Base-by-base conservation (phyloP, 805 yeast species). In the Priceomyces haplophilus region DNA sequence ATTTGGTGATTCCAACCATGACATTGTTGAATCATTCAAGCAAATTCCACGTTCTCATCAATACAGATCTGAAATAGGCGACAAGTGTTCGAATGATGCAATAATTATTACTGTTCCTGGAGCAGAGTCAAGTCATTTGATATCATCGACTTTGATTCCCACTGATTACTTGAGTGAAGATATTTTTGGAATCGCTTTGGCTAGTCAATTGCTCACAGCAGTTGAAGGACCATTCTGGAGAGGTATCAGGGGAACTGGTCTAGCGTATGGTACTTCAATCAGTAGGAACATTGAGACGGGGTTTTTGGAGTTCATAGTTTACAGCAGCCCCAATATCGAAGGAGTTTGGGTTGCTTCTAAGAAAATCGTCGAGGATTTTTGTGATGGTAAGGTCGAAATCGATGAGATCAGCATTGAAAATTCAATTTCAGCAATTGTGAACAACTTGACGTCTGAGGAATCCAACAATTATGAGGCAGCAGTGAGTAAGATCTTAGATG, bases 141-240 rank as follows among this genome's bases (percentile, higher is more conserved):
- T 76, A 18, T 58, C 85, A 0, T 62, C 80, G 4, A 73, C 95
- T 0, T 67, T 66, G 1, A 78, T 85, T 11, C 88, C 91, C 1
- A 66, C 73, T 1, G 60, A 65, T 41, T 72, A 68, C 47, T 47
- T 60, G 31, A 52, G 65, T 39, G 66, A 63, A 15, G 96, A 90
- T 52, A 69, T 82, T 23, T 81, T 85, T 40, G 83, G 82, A 19
- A 72, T 91, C 32, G 75, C 83, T 0, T 73, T 90, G 20, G 87
- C 89, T 5, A 75, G 84, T 5, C 89, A 85, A 42, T 85, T 82
- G 53, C 69, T 93, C 43, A 85, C 83, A 50, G 85, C 88, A 29
- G 88, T 88, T 15, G 99, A 93, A 61, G 99, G 99, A 2, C 99
- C 98, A 27, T 83, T 91, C 49, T 91, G 98, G 97, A 78, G 88